Evolutionary conservation across 768 basidiomycete species (phyloP).

Genomic region (Phaeotremella skinneri): DNA sequence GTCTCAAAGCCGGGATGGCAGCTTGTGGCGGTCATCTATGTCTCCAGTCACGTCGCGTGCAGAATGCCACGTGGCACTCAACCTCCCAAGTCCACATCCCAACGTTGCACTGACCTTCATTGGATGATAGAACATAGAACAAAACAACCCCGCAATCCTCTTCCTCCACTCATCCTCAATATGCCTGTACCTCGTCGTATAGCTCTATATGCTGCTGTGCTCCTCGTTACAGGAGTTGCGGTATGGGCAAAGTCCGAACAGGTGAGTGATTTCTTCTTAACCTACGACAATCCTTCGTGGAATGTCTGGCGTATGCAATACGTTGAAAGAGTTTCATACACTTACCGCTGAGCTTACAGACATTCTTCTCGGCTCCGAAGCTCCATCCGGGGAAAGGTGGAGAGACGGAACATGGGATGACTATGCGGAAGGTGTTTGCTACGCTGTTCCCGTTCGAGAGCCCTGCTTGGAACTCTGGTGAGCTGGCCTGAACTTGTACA

Average conservation of each 20-base stretch:
- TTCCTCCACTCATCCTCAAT: not conserved
- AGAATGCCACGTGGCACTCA: too few relatives aligned
- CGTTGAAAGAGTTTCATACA: too few relatives aligned
- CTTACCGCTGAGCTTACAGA: not conserved
- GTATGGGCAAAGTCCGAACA: not conserved
- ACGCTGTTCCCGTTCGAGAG: constrained; percentile 80
- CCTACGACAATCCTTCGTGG: too few relatives aligned
- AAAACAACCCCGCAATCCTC: not conserved
- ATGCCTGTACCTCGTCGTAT: not conserved
- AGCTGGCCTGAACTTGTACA: constrained; percentile 24
- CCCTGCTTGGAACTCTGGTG: constrained; percentile 79
- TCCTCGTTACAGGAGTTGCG: not conserved
- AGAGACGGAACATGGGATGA: constrained; percentile 18
- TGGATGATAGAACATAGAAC: too few relatives aligned
- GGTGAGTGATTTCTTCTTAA: too few relatives aligned
- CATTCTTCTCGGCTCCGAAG: not conserved
- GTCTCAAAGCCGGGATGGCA: too few relatives aligned
- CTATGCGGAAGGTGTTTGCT: constrained; percentile 72
- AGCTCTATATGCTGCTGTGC: not conserved
- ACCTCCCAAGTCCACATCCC: too few relatives aligned
- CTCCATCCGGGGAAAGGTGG: too few relatives aligned
- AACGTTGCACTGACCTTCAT: too few relatives aligned
- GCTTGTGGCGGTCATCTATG: too few relatives aligned
- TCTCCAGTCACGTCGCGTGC: not conserved
- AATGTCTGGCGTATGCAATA: too few relatives aligned